Evolutionary conservation across 495 filamentous ascomycete genomes (phyloP).

Genomic region (Delitschia confertaspora): DNA sequence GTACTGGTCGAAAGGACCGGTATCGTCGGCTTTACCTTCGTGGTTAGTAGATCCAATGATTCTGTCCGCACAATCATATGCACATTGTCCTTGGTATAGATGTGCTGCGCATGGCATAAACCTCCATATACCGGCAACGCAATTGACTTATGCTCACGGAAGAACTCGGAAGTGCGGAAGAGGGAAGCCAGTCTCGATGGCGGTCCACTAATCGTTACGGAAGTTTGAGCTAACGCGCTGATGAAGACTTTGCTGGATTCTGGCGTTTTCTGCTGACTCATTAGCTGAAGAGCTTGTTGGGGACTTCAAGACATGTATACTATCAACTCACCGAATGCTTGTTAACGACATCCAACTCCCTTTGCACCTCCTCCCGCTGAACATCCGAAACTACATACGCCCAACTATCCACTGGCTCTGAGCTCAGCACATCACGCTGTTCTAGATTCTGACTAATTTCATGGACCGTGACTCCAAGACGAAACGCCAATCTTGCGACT

Average conservation of each 20-base stretch:
- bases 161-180: background rate
- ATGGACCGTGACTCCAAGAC: background rate
- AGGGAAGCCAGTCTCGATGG: background rate
- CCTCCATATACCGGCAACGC: conserved; percentile 1
- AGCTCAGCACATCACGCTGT: too few species aligned
- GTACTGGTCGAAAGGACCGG: conserved; percentile 15
- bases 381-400: too few species aligned
- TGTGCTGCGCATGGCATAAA: conserved; percentile 3
- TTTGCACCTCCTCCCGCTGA: too few species aligned
- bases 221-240: background rate
- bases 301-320: too few species aligned
- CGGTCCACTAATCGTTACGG: background rate
- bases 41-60: background rate
- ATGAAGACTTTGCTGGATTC: background rate
- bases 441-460: background rate
- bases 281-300: too few species aligned
- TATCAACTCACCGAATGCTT: too few species aligned
- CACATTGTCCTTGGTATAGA: conserved; percentile 1
- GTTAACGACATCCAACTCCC: too few species aligned
- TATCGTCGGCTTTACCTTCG: background rate
- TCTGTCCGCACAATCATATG: background rate
- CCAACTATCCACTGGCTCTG: too few species aligned
- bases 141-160: background rate
- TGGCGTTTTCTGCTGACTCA: too few species aligned
- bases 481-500: background rate